A percentile compares a stretch with the other conserved stretches of the same genome.
These are phyloP conservation scores for Hyphopichia homilentoma DNA, from an alignment of 805 yeast genomes.

Conservation along the genomic window DNA sequence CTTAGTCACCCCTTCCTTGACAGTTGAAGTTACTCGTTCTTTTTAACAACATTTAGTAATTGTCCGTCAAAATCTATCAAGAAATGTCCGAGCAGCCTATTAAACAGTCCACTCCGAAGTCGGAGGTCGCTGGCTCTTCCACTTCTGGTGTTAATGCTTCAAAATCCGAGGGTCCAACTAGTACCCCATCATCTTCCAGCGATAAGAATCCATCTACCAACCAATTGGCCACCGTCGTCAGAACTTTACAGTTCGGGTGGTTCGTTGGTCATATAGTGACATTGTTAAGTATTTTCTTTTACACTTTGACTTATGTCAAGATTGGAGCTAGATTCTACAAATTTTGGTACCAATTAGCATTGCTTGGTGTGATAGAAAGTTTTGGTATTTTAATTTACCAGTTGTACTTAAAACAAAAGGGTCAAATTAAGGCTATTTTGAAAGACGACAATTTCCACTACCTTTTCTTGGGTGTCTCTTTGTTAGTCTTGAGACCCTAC, in stretches of 20 bases:
- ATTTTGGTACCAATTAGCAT: slow-evolving; percentile 55
- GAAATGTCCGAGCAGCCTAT: slow-evolving; percentile 1
- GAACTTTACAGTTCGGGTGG: slow-evolving; percentile 72
- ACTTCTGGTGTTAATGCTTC: too few relatives aligned
- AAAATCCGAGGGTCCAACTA: too few relatives aligned
- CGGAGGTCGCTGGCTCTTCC: too few relatives aligned
- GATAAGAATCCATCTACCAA: slow-evolving; percentile 5
- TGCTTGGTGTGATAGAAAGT: slow-evolving; percentile 63
- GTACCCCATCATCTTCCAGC: too few relatives aligned
- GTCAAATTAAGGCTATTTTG: slow-evolving; percentile 17
- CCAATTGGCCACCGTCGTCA: slow-evolving; percentile 17
- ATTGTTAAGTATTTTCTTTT: slow-evolving; percentile 26
- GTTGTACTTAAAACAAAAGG: slow-evolving; percentile 28
- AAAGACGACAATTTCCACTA: slow-evolving; percentile 72
- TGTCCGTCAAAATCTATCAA: too few relatives aligned
- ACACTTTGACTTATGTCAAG: slow-evolving; percentile 28
- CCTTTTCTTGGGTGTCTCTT: slow-evolving; percentile 52
- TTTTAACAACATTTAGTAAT: too few relatives aligned
- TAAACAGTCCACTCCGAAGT: slow-evolving; percentile 4
- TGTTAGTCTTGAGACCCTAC: slow-evolving; percentile 49
- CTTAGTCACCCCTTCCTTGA: too few relatives aligned
- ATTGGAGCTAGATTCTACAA: slow-evolving; percentile 19
- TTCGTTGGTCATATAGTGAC: slow-evolving; percentile 47
- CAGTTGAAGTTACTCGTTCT: too few relatives aligned
- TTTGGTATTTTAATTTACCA: slow-evolving; percentile 76